A percentile compares a stretch with the other conserved stretches of the same genome.
phyloP scores from a whole-genome alignment of 306 rosid genomes.

The Prunus mongolica region DNA sequence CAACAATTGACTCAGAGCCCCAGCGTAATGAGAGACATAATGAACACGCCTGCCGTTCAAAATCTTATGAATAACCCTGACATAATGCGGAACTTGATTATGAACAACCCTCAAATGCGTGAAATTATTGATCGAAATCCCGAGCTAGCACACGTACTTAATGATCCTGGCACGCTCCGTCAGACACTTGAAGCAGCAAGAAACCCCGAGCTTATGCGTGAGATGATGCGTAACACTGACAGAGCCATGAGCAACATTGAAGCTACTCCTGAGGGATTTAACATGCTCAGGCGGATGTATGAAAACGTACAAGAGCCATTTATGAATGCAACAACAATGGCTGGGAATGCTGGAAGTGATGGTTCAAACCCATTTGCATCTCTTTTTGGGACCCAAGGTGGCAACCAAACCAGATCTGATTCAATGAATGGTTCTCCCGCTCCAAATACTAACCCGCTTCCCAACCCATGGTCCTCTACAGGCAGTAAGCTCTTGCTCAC shows the following conservation, averaged over 20 bases:
- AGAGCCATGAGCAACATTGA: constrained; percentile 94
- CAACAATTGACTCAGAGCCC: constrained; percentile 70
- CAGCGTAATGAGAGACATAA: constrained; percentile 64
- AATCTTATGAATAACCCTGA: constrained; percentile 67
- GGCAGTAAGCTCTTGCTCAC: constrained; percentile 44
- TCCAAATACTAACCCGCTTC: constrained; percentile 89
- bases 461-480: constrained; percentile 78
- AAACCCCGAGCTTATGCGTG: constrained; percentile 92
- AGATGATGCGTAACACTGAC: constrained; percentile 93
- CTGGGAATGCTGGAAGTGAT: constrained; percentile 59
- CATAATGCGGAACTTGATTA: constrained; percentile 64
- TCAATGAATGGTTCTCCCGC: constrained; percentile 52
- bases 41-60: constrained; percentile 76
- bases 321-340: constrained; percentile 83
- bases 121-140: constrained; percentile 84
- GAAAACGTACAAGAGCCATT: constrained; percentile 94
- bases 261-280: constrained; percentile 87
- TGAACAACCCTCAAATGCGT: constrained; percentile 87
- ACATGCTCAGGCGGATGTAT: constrained; percentile 93
- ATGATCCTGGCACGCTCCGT: constrained; percentile 79
- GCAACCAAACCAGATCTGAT: constrained; percentile 51
- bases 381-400: constrained; percentile 50
- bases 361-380: constrained; percentile 47
- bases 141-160: constrained; percentile 76
- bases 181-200: constrained; percentile 90